Evolutionary conservation across 192 early-diverging fungal genomes (phyloP).

Genomic region (Coemansia sp.): DNA sequence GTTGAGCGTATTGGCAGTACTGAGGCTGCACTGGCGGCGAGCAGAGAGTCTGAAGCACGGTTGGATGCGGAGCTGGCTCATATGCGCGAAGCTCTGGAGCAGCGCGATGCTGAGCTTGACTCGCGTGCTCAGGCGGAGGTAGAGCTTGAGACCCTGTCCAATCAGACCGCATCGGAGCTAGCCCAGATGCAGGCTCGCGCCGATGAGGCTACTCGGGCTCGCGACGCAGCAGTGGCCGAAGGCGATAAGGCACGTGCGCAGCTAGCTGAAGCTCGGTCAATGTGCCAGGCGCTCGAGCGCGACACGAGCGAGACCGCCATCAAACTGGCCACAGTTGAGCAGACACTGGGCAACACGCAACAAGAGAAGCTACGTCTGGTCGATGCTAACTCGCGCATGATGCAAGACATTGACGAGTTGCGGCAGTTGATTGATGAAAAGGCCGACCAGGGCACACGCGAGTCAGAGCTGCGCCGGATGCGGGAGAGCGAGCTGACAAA

Average conservation of each 20-base stretch:
- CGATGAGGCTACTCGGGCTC: conserved; percentile 12
- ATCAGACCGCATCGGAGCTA: conserved; percentile 16
- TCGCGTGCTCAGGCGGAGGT: conserved; percentile 10
- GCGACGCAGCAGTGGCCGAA: conserved; percentile 8
- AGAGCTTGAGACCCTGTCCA: conserved; percentile 23
- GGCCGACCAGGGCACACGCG: conserved; percentile 61
- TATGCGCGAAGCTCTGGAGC: conserved; percentile 19
- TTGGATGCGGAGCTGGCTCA: conserved; percentile 22
- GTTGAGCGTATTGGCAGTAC: conserved; percentile 24
- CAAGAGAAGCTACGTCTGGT: conserved; percentile 42
- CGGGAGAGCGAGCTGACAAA: conserved; percentile 60
- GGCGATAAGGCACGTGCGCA: conserved; percentile 17
- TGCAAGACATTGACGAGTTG: conserved; percentile 57
- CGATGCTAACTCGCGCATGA: conserved; percentile 44
- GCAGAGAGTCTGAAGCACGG: conserved; percentile 19
- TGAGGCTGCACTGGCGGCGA: conserved; percentile 28
- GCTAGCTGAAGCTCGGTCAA: conserved; percentile 24
- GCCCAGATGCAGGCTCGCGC: conserved; percentile 25
- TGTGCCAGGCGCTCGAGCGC: conserved; percentile 32
- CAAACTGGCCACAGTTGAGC: conserved; percentile 61
- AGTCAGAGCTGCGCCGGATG: conserved; percentile 59
- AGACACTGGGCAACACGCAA: conserved; percentile 32
- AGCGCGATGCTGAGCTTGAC: conserved; percentile 28
- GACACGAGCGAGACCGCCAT: conserved; percentile 42
- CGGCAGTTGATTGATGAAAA: conserved; percentile 59